Evolutionary conservation across 1,139 yeast genomes (phyloP), one percentile per base, ranked within the genome.

Genomic region (Debaryomyces nepalensis): DNA sequence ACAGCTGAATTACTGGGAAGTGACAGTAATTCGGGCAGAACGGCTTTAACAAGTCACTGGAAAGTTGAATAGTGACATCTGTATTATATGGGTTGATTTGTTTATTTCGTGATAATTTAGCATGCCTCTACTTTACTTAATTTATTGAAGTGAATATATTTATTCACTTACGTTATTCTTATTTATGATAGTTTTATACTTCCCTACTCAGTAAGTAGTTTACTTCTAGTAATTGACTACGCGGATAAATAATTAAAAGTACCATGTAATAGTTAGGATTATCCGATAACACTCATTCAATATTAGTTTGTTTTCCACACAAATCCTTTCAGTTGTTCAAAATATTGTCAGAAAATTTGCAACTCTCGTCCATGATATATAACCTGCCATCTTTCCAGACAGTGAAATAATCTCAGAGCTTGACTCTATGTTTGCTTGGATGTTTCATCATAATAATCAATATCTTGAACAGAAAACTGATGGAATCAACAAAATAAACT

Each of bases 391-490:
- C 66, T 70, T 70, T 70, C 75, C 76, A 70, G 75, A 62, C 73
- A 58, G 69, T 69, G 73, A 66, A 51, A 52, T 52, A 55, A 57
- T 62, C 85, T 84, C 89, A 75, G 95, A 86, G 95, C 95, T 86
- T 86, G 95, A 86, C 95, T 86, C 95, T 84, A 84, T 83, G 89
- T 83, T 79, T 82, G 87, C 77, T 81, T 75, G 68, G 66, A 73
- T 80, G 68, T 84, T 78, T 85, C 93, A 84, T 86, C 93, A 84
- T 77, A 45, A 51, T 47, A 58, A 45, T 37, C 19, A 22, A 22
- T 4, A 30, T 24, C 30, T 24, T 21, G 9, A 26, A 26, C 16
- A 19, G 10, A 26, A 32, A 18, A 14, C 9, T 15, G n/a, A 10
- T 33, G 34, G 31, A 45, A 54, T 51, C 58, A 52, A 42, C 22